Evolutionary conservation across 163 green algal species (phyloP).

Genomic region (Chloromonas sp.): DNA sequence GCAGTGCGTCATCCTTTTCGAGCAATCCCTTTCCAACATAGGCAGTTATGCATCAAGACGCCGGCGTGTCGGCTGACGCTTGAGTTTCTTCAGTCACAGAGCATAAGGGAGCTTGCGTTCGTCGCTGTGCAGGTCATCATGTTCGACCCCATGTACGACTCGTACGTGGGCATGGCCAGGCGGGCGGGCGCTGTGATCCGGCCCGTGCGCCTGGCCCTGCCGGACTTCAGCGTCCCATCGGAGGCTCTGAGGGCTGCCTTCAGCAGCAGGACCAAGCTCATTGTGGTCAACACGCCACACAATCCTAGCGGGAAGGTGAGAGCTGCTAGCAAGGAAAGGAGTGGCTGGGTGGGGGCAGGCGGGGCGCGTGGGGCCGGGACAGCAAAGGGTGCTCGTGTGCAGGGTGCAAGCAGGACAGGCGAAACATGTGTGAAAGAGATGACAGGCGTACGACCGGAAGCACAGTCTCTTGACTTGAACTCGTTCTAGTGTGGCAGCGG

Average conservation of each 20-base stretch:
- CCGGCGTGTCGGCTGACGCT: no score
- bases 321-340: background rate
- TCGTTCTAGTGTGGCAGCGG: no score
- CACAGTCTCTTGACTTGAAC: no score
- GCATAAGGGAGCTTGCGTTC: no score
- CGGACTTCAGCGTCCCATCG: conserved; percentile 41
- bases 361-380: background rate
- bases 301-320: conserved; percentile 71
- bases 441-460: no score
- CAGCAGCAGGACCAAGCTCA: conserved; percentile 36
- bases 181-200: conserved; percentile 39
- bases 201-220: conserved; percentile 54
- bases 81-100: no score
- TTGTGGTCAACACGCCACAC: conserved; percentile 84
- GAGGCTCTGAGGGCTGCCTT: conserved; percentile 59
- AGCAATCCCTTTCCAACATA: no score
- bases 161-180: conserved; percentile 33
- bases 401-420: no score
- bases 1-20: no score
- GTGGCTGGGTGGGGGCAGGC: background rate
- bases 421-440: no score
- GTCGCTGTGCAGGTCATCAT: conserved; percentile 50
- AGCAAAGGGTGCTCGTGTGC: background rate
- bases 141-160: conserved; percentile 73
- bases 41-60: no score